A percentile compares a stretch with the other conserved stretches of the same genome.
Conservation (phyloP, 208 protist species). For the Vickermania spadyakhi region DNA sequence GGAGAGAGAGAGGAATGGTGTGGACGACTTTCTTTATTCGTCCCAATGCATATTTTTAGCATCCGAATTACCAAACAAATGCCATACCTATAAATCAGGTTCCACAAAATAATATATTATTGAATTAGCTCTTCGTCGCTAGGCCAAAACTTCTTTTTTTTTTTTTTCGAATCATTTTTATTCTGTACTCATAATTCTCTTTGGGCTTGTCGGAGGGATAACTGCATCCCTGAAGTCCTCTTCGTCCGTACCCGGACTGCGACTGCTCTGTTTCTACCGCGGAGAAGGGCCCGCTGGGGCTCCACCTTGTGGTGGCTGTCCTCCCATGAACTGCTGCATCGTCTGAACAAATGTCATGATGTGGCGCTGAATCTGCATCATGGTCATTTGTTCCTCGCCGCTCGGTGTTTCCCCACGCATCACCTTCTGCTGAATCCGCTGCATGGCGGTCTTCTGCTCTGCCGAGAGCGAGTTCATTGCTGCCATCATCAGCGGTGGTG, state of each 20-base stretch:
- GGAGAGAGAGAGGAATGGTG: too few species aligned
- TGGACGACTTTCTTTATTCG: too few species aligned
- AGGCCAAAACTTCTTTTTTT: slow-evolving; percentile 10
- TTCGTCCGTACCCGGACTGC: not conserved
- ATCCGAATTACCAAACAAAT: too few species aligned
- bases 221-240: slow-evolving; percentile 1
- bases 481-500: slow-evolving; percentile 51
- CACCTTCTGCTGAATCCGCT: slow-evolving; percentile 54
- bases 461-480: slow-evolving; percentile 56
- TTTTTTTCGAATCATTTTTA: too few species aligned
- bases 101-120: not conserved
- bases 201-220: too few species aligned
- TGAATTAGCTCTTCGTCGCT: slow-evolving; percentile 2
- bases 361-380: slow-evolving; percentile 71
- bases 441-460: slow-evolving; percentile 35
- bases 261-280: not conserved
- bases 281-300: not conserved
- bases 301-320: slow-evolving; percentile 1
- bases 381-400: slow-evolving; percentile 48
- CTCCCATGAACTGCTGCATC: slow-evolving; percentile 49
- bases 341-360: slow-evolving; percentile 68
- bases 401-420: slow-evolving; percentile 28
- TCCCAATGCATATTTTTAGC: too few species aligned
- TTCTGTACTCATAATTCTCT: too few species aligned
- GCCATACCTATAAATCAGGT: too few species aligned